phyloP scores from a whole-genome alignment of 495 filamentous ascomycete species.

The Aspergillus biplanus region DNA sequence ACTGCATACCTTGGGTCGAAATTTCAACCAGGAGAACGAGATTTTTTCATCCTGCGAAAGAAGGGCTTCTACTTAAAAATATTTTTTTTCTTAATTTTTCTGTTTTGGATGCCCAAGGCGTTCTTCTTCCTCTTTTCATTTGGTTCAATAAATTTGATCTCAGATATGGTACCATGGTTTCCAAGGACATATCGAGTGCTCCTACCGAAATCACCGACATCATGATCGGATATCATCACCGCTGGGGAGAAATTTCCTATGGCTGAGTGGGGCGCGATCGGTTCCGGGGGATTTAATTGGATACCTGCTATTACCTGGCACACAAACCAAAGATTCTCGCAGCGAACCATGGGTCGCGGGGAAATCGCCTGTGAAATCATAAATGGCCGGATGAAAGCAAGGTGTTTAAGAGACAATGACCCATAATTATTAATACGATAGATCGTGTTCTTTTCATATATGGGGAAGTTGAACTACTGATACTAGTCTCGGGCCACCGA shows the following conservation, averaged over 20 bases:
- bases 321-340: constrained; percentile 16
- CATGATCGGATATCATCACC: constrained; percentile 6
- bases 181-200: neutral
- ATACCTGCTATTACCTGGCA: constrained; percentile 14
- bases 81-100: too few relatives aligned
- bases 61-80: too few relatives aligned
- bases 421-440: neutral
- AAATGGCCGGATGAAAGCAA: neutral
- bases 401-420: neutral
- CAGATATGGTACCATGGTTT: neutral
- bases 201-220: constrained; percentile 5
- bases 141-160: neutral
- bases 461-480: neutral
- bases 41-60: too few relatives aligned
- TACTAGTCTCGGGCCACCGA: too few relatives aligned
- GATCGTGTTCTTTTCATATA: neutral
- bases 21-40: too few relatives aligned
- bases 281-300: neutral
- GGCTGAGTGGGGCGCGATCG: constrained; percentile 3
- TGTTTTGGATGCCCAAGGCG: too few relatives aligned
- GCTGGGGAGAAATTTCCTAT: constrained; percentile 10
- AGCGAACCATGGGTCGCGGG: constrained; percentile 24
- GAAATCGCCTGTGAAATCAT: neutral
- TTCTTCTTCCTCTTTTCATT: neutral
- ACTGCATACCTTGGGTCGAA: too few relatives aligned